Evolutionary conservation across 2,329 filamentous ascomycete species (phyloP).

Genomic region (Cladophialophora psammophila): DNA sequence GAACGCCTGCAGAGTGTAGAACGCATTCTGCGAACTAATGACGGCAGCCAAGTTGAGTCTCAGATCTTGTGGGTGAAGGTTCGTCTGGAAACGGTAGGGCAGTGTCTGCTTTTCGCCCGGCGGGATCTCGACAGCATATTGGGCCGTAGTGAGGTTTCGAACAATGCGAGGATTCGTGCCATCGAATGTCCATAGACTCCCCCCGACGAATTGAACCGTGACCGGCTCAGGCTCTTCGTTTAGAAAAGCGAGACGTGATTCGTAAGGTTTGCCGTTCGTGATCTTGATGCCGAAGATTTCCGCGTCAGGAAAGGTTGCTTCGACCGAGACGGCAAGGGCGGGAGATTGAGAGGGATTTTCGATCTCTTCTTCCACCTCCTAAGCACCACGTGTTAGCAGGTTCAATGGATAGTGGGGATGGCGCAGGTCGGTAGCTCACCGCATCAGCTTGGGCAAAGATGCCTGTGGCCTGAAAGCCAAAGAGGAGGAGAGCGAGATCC

Average conservation of each 20-base stretch:
- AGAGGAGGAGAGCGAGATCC: slow-evolving; percentile 73
- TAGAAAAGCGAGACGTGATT: slow-evolving; percentile 79
- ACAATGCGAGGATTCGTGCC: slow-evolving; percentile 65
- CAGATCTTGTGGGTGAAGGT: slow-evolving; percentile 92
- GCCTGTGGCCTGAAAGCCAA: slow-evolving; percentile 73
- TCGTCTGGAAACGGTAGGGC: slow-evolving; percentile 82
- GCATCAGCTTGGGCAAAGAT: slow-evolving; percentile 66
- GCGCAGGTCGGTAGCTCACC: slow-evolving; percentile 40
- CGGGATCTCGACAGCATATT: slow-evolving; percentile 76
- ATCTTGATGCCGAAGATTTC: slow-evolving; percentile 96
- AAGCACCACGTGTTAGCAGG: slow-evolving; percentile 16
- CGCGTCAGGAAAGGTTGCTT: slow-evolving; percentile 67
- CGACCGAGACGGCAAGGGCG: slow-evolving; percentile 62
- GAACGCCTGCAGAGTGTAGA: slow-evolving; percentile 81
- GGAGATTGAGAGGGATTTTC: slow-evolving; percentile 69
- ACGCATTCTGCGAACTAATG: slow-evolving; percentile 59
- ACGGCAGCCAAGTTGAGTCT: slow-evolving; percentile 78
- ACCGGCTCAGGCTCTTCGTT: slow-evolving; percentile 84
- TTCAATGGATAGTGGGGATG: slow-evolving; percentile 12
- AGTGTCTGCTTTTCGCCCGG: slow-evolving; percentile 68
- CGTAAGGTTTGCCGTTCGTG: slow-evolving; percentile 87
- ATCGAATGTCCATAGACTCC: slow-evolving; percentile 70
- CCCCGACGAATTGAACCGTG: slow-evolving; percentile 76
- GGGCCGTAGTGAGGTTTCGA: slow-evolving; percentile 82
- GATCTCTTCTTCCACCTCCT: slow-evolving; percentile 68